Evolutionary conservation across 495 filamentous ascomycete genomes (phyloP).

Genomic region (Massariosphaeria phaeospora): DNA sequence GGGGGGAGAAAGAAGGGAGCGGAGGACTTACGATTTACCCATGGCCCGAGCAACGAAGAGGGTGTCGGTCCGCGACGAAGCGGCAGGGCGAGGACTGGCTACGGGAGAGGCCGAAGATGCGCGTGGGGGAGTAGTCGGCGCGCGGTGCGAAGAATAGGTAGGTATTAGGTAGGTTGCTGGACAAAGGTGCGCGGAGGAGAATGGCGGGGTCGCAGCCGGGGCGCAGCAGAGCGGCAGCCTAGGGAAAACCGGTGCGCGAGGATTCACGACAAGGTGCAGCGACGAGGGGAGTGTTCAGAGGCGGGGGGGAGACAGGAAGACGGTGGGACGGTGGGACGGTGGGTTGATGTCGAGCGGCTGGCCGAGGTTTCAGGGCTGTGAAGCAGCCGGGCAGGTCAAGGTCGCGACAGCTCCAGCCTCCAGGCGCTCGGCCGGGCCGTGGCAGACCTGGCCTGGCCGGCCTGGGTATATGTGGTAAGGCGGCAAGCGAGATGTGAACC

Average conservation of each 20-base stretch:
- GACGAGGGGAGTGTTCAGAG: neutral
- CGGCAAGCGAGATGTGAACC: no score
- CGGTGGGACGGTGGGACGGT: neutral
- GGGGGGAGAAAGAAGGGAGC: slow-evolving; percentile 9
- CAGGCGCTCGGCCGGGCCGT: no score
- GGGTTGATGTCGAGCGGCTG: no score
- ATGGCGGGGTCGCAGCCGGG: no score
- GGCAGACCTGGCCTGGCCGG: no score
- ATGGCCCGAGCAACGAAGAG: slow-evolving; percentile 19
- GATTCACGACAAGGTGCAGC: neutral
- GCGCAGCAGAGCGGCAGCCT: neutral
- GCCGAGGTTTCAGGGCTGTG: no score
- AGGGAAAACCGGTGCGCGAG: no score
- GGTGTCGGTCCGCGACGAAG: neutral
- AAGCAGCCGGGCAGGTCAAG: no score
- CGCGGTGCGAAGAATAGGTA: neutral
- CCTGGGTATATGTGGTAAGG: no score
- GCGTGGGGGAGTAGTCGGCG: neutral
- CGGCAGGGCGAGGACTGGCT: slow-evolving; percentile 1
- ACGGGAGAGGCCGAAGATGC: neutral
- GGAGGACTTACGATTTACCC: slow-evolving; percentile 35
- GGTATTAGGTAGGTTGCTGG: neutral
- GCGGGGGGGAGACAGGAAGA: neutral
- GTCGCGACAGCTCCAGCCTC: no score
- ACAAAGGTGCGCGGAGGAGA: neutral